phyloP scores from a whole-genome alignment of 2,329 filamentous ascomycete genomes.

The Colletotrichum cereale region DNA sequence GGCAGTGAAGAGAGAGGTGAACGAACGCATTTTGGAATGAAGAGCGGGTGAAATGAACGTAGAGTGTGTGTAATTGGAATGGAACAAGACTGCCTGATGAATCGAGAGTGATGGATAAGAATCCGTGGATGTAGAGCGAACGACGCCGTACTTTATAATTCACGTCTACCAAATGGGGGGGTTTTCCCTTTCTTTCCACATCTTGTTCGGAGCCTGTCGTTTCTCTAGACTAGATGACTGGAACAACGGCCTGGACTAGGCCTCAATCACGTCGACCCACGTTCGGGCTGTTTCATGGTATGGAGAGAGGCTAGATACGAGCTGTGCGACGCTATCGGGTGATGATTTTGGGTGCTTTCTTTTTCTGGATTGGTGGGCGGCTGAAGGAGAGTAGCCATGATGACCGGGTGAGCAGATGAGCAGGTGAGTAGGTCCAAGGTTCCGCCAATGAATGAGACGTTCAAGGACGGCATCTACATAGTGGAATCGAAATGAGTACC shows the following conservation, averaged over 20 bases:
- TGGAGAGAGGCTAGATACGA: not conserved
- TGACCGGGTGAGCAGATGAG: constrained; percentile 15
- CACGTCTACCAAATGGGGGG: not conserved
- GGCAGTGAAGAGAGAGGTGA: constrained; percentile 37
- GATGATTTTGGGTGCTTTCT: not conserved
- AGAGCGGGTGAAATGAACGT: constrained; percentile 5
- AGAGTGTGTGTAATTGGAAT: not conserved
- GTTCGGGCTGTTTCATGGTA: not conserved
- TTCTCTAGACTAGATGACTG: not conserved
- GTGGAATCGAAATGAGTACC: constrained; percentile 25
- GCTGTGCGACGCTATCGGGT: constrained; percentile 12
- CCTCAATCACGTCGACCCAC: constrained; percentile 11
- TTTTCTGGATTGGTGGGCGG: not conserved
- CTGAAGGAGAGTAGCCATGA: not conserved
- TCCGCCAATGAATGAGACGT: constrained; percentile 18
- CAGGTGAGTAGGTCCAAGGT: constrained; percentile 1
- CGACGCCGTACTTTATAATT: constrained; percentile 7
- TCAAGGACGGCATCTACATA: constrained; percentile 1
- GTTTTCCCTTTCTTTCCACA: not conserved
- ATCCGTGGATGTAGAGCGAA: not conserved
- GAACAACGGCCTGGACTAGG: constrained; percentile 5
- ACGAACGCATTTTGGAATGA: constrained; percentile 31
- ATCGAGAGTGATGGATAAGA: not conserved
- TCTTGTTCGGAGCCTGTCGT: not conserved
- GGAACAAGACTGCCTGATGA: constrained; percentile 7